These are phyloP conservation scores for Tolypocladium inflatum DNA, from an alignment of 2,329 filamentous ascomycete species.

Conservation along the genomic window DNA sequence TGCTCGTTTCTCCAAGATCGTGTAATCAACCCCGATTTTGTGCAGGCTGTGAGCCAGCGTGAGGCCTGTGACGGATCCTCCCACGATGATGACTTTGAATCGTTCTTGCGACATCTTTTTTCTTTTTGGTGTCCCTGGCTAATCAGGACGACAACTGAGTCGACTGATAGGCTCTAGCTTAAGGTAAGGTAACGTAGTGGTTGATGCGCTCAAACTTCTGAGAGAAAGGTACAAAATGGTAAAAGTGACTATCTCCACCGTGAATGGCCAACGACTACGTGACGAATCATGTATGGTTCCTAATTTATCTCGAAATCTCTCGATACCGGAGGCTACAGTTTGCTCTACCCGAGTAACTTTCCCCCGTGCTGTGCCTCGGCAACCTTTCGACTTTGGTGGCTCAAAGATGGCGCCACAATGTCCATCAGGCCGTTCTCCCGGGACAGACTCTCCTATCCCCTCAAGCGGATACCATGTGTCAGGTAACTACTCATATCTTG, in stretches of 20 bases:
- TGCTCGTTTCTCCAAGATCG: conserved; percentile 34
- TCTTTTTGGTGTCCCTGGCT: background rate
- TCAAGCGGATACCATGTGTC: background rate
- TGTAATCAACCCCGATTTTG: conserved; percentile 33
- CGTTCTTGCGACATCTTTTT: background rate
- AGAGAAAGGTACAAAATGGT: too few relatives aligned
- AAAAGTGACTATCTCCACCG: too few relatives aligned
- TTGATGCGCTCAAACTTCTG: too few relatives aligned
- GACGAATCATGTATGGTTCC: too few relatives aligned
- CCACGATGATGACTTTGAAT: conserved; percentile 26
- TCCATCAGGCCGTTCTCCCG: background rate
- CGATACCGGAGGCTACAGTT: too few relatives aligned
- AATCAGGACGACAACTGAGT: background rate
- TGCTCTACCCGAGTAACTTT: too few relatives aligned
- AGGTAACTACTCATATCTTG: background rate
- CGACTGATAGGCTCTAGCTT: too few relatives aligned
- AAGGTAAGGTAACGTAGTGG: too few relatives aligned
- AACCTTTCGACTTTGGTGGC: background rate
- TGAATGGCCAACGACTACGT: too few relatives aligned
- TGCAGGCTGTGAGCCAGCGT: conserved; percentile 28
- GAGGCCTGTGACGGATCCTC: conserved; percentile 36
- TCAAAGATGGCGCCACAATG: background rate
- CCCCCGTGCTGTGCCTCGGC: background rate
- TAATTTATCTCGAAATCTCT: background rate
- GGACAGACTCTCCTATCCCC: background rate